A percentile compares a stretch with the other conserved stretches of the same genome.
These are phyloP conservation scores for Asparagopsis taxiformis DNA, from an alignment of 31 red algal species.

Conservation along the genomic window DNA sequence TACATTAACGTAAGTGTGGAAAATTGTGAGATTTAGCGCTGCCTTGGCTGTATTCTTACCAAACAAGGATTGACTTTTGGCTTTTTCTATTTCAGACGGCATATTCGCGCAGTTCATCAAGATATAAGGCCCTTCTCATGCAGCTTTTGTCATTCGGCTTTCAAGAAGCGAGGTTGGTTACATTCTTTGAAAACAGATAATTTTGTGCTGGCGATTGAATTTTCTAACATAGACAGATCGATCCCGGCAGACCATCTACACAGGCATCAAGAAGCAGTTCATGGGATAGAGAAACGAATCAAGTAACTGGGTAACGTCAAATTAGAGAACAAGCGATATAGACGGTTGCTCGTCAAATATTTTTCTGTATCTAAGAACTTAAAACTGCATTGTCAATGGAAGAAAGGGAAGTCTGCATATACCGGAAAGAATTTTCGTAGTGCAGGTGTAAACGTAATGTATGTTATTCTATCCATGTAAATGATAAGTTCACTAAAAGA, in stretches of 20 bases:
- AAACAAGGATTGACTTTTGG: background rate
- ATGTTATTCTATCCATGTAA: too few species aligned
- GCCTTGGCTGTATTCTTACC: too few species aligned
- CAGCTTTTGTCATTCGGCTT: slow-evolving; percentile 21
- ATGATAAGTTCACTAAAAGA: too few species aligned
- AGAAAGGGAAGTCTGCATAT: too few species aligned
- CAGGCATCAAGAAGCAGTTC: background rate
- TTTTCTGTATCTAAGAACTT: too few species aligned
- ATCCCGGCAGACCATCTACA: background rate
- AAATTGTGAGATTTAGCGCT: too few species aligned
- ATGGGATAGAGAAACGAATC: background rate
- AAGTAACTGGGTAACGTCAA: background rate
- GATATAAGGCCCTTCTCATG: slow-evolving; percentile 34
- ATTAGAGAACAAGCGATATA: background rate
- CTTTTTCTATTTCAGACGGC: slow-evolving; percentile 16
- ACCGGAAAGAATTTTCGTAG: too few species aligned
- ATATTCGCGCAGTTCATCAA: slow-evolving; percentile 37
- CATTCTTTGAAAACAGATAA: background rate
- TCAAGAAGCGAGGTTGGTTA: slow-evolving; percentile 49
- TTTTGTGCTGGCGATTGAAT: background rate
- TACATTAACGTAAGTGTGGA: slow-evolving; percentile 52
- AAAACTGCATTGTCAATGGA: too few species aligned
- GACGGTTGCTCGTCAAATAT: too few species aligned
- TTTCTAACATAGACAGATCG: too few species aligned
- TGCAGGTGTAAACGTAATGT: too few species aligned